Evolutionary conservation across 768 basidiomycete species (phyloP).

Genomic region (Pleurotus djamor): DNA sequence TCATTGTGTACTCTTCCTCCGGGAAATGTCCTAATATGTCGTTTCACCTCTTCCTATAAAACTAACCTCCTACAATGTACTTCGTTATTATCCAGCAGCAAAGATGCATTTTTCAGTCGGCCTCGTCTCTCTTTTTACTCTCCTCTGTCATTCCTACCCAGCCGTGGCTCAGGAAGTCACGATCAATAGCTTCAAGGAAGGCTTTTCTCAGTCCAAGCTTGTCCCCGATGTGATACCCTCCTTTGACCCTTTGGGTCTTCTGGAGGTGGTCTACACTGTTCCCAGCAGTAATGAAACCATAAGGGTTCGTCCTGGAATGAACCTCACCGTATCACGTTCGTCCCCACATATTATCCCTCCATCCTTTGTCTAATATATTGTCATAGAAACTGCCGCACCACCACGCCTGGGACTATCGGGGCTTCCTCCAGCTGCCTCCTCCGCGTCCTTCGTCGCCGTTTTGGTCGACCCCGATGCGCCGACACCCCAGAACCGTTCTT

Average conservation of each 20-base stretch:
- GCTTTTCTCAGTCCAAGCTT: background rate
- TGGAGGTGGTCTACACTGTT: background rate
- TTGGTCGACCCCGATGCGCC: background rate
- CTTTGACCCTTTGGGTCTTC: background rate
- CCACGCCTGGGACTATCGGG: background rate
- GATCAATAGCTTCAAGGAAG: background rate
- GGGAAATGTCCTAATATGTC: too few relatives aligned
- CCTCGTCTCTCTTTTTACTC: background rate
- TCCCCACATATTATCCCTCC: background rate
- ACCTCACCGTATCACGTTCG: background rate
- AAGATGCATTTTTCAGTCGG: too few relatives aligned
- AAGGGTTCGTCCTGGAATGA: background rate
- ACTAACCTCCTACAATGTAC: too few relatives aligned
- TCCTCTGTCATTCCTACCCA: background rate
- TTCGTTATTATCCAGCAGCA: too few relatives aligned
- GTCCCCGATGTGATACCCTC: background rate
- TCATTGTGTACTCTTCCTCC: too few relatives aligned
- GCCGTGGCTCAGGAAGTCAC: background rate
- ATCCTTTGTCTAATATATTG: background rate
- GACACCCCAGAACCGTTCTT: background rate
- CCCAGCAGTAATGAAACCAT: background rate
- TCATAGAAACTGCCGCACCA: background rate
- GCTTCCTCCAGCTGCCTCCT: background rate
- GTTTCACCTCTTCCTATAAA: too few relatives aligned
- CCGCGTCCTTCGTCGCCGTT: background rate